phyloP scores from a whole-genome alignment of 2,329 filamentous ascomycete species.

The Colletotrichum somersetense region DNA sequence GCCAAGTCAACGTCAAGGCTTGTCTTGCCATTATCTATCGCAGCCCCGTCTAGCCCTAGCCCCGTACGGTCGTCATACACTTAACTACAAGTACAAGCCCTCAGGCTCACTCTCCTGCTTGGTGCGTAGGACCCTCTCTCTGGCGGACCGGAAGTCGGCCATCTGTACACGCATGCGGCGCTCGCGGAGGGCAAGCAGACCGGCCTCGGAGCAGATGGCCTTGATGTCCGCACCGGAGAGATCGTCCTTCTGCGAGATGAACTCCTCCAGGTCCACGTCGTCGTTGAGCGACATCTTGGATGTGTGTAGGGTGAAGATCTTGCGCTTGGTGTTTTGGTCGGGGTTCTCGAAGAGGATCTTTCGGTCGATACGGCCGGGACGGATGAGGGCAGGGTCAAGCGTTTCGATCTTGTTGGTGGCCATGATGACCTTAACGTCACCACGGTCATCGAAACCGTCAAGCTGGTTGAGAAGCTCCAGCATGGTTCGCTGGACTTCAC shows the following conservation, averaged over 20 bases:
- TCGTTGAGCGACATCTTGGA: constrained; percentile 98
- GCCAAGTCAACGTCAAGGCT: constrained; percentile 20
- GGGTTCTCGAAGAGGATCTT: constrained; percentile 86
- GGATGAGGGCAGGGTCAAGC: constrained; percentile 93
- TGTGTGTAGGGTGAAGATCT: constrained; percentile 98
- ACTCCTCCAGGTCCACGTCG: constrained; percentile 98
- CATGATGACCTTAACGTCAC: constrained; percentile 99
- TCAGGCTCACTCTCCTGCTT: constrained; percentile 99
- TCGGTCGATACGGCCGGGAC: constrained; percentile 96
- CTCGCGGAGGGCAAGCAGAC: constrained; percentile 92
- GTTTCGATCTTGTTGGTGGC: constrained; percentile 99
- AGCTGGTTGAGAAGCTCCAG: constrained; percentile 97
- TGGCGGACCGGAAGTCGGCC: constrained; percentile 94
- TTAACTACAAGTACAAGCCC: constrained; percentile 91
- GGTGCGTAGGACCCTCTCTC: constrained; percentile 95
- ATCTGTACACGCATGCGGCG: constrained; percentile 98
- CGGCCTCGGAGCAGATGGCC: constrained; percentile 97
- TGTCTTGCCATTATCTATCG: constrained; percentile 40
- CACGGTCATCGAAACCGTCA: constrained; percentile 97
- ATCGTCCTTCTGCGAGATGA: constrained; percentile 98
- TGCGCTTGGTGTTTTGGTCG: constrained; percentile 90
- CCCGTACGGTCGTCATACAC: constrained; percentile 29
- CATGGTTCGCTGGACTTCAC: constrained; percentile 98
- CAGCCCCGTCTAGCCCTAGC: constrained; percentile 20
- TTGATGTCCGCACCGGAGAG: constrained; percentile 98